These are phyloP conservation scores for Wickerhamiella sergipiensis DNA, from an alignment of 805 yeast genomes.

Conservation along the genomic window DNA sequence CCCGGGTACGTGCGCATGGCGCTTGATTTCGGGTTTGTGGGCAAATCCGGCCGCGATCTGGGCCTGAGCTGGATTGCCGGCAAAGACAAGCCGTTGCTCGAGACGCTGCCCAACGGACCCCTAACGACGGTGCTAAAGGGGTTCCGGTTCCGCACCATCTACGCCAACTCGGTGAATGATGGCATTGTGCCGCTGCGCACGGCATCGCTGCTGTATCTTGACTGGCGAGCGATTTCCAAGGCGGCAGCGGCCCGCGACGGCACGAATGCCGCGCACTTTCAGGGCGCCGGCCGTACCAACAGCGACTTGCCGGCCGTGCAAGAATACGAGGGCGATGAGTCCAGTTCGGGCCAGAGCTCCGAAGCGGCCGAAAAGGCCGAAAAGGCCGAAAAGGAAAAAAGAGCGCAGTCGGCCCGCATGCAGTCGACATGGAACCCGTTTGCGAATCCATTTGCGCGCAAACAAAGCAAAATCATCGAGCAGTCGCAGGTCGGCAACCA, in stretches of 20 bases:
- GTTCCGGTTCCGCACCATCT: slow-evolving; percentile 62
- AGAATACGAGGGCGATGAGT: neutral
- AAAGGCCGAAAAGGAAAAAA: slow-evolving; percentile 19
- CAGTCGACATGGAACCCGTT: slow-evolving; percentile 1
- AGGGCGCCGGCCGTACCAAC: neutral
- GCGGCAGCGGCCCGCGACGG: slow-evolving; percentile 29
- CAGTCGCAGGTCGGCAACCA: slow-evolving; percentile 10
- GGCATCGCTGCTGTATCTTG: slow-evolving; percentile 69
- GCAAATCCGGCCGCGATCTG: slow-evolving; percentile 82
- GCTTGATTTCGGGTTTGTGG: slow-evolving; percentile 77
- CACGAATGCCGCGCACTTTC: slow-evolving; percentile 5
- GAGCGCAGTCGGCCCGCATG: neutral
- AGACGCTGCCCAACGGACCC: slow-evolving; percentile 63
- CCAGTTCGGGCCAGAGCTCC: slow-evolving; percentile 14
- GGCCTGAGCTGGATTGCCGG: slow-evolving; percentile 40
- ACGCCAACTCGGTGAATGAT: slow-evolving; percentile 84
- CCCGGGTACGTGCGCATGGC: slow-evolving; percentile 78
- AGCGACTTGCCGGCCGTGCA: slow-evolving; percentile 3
- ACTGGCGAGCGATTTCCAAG: slow-evolving; percentile 59
- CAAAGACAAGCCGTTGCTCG: slow-evolving; percentile 46
- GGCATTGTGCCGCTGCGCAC: slow-evolving; percentile 94
- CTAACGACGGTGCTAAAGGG: slow-evolving; percentile 47
- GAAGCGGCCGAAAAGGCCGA: slow-evolving; percentile 27
- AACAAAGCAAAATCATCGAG: slow-evolving; percentile 29
- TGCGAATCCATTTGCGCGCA: slow-evolving; percentile 4